Percentiles rank a stretch among this genome's conserved stretches.
These are phyloP conservation scores for Pythium oligandrum DNA, from an alignment of 352 stramenopile genomes.

Conservation along the genomic window DNA sequence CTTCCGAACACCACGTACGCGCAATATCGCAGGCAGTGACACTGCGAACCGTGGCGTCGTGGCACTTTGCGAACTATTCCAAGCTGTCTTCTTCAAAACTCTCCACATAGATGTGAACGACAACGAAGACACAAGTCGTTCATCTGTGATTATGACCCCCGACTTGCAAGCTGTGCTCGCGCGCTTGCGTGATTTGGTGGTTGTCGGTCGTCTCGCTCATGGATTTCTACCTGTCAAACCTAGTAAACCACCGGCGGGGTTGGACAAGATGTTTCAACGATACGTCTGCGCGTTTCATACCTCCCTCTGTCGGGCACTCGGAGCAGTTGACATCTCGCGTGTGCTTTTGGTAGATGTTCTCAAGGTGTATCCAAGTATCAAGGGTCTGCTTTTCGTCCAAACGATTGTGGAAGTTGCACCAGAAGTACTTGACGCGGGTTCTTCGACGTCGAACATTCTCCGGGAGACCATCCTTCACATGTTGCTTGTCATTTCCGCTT, in stretches of 20 bases:
- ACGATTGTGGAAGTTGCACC: slow-evolving; percentile 30
- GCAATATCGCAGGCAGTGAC: too few relatives aligned
- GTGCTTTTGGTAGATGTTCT: slow-evolving; percentile 44
- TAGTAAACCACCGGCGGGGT: too few relatives aligned
- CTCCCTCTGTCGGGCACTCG: slow-evolving; percentile 19
- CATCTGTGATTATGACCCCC: neutral
- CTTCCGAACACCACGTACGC: too few relatives aligned
- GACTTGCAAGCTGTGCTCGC: neutral
- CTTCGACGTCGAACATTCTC: slow-evolving; percentile 20
- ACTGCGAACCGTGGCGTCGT: too few relatives aligned
- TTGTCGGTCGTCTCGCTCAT: neutral
- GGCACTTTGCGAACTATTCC: too few relatives aligned
- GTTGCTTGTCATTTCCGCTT: slow-evolving; percentile 14
- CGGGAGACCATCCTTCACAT: slow-evolving; percentile 23
- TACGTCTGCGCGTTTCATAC: slow-evolving; percentile 31
- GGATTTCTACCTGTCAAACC: too few relatives aligned
- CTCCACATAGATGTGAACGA: neutral
- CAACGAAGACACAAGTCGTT: neutral
- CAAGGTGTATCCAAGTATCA: slow-evolving; percentile 27
- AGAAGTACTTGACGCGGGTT: slow-evolving; percentile 11
- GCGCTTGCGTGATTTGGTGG: neutral
- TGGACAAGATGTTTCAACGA: slow-evolving; percentile 28
- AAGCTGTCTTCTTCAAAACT: too few relatives aligned
- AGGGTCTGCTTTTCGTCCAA: slow-evolving; percentile 29
- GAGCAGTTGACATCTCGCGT: slow-evolving; percentile 13